Evolutionary conservation across 176 grass and related monocot species (phyloP), one percentile per base, ranked within the genome.

Genomic region (Ananas comosus): DNA sequence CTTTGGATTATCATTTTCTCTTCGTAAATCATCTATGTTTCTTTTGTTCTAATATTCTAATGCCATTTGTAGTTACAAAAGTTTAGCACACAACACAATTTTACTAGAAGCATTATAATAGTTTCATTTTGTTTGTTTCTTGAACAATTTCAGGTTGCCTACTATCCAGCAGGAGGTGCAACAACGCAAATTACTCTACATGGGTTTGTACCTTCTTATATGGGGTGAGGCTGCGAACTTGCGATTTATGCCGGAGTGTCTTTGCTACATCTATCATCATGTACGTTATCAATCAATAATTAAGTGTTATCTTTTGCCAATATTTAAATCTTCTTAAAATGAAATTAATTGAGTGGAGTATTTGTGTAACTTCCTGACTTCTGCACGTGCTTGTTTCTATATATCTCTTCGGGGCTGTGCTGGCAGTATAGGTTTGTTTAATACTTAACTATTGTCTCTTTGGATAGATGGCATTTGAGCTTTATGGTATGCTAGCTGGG

Each of bases 241-340:
- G 89, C 77, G 93, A 80, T 97, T 97, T 64, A 87, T 97, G 93
- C 93, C 93, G n/a, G 93, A 97, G 69, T 97, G 93, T 71, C 72
- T 92, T 83, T 97, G 93, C 64, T 97, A 97, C 74, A 97, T 97
- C 78, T 97, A 97, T 83, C 93, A 97, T 74, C 89, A 97, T 92
- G 93, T 92, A 92, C 33, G 79, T 69, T 53, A 48, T 74, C 51
- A 74, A 63, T 11, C 69, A 64, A 80, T 4, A 64, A 50, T 51
- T 51, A 49, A 42, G 33, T 42, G 33, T 42, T 6, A 42, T 42
- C 33, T 42, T 42, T 42, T 7, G 33, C 5, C 33, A 42, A 42
- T 42, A 6, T 42, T 42, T 42, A 7, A 42, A 42, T 4, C 33
- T 42, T 42, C 33, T 42, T 42, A 42, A 42, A 42, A 42, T 66